Evolutionary conservation across 1,139 yeast species (phyloP), one percentile per base, ranked within the genome.

Genomic region (Yamadazyma friedrichii): DNA sequence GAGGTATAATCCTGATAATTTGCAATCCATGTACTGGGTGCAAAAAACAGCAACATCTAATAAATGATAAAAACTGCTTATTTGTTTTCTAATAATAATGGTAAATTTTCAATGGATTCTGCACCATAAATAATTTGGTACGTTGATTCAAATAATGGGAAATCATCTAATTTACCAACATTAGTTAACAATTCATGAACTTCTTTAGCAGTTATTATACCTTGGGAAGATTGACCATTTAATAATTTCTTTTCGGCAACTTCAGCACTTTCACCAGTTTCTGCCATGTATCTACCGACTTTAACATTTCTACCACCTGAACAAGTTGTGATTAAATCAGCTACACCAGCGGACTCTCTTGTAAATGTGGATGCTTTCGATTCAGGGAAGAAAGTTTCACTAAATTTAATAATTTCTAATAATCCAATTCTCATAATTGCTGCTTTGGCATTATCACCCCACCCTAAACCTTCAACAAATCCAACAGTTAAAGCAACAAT

Each of bases 391-490:
- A 69, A 70, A 26, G 56, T 60, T 43, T 61, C 58, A 15, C 76
- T 67, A 46, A 72, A 72, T 41, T 62, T 61, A 50, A 72, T 70
- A 41, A 64, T 70, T 52, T 72, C 78, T 43, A 64, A 54, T 41
- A 72, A 60, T 3, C 78, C 78, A 40, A 70, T 65, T 53, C 78
- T 60, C 78, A 72, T 72, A 42, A 72, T 64, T 35, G 77, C 78
- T 12, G 76, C 67, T 54, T 72, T 72, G 38, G 78, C 78, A 48
- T 72, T 72, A 54, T 72, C 78, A 49, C 78, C 78, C 78, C 78
- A 72, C 17, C 75, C 75, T 42, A 62, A 60, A 24, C 78, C 78
- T 49, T 70, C 76, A 30, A 72, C 77, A 41, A 72, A 70, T 5
- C 78, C 78, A 17, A 70, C 78, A 9, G 76, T 73, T 43, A 69